These are phyloP conservation scores for Ophiostoma fasciatum DNA, from an alignment of 2,329 filamentous ascomycete genomes.

Conservation along the genomic window DNA sequence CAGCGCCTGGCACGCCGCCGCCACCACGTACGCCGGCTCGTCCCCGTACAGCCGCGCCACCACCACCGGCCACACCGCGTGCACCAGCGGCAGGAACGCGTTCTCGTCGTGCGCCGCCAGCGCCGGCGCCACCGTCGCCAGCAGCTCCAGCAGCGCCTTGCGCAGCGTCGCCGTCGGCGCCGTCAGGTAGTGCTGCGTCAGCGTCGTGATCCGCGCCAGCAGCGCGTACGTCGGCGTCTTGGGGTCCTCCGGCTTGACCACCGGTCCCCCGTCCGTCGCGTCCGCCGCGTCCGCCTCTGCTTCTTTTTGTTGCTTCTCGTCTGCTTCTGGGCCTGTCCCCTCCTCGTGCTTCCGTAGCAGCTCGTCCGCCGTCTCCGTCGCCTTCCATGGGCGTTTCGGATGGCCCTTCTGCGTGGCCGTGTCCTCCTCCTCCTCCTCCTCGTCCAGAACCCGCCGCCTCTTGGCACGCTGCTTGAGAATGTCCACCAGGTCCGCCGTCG, in stretches of 20 bases:
- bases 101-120: constrained; percentile 64
- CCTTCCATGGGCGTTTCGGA: constrained; percentile 22
- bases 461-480: constrained; percentile 12
- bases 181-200: constrained; percentile 83
- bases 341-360: constrained; percentile 6
- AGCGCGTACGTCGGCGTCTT: constrained; percentile 67
- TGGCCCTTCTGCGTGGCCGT: constrained; percentile 19
- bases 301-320: constrained; percentile 19
- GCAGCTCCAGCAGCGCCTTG: constrained; percentile 60
- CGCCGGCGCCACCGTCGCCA: constrained; percentile 56
- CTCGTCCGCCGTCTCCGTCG: constrained; percentile 16
- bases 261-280: constrained; percentile 15
- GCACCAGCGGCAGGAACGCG: constrained; percentile 74
- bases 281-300: constrained; percentile 14
- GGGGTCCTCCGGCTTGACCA: constrained; percentile 28
- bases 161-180: constrained; percentile 69
- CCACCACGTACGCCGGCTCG: constrained; percentile 53
- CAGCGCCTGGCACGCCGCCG: constrained; percentile 56
- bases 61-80: constrained; percentile 80
- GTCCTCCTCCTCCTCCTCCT: constrained; percentile 10
- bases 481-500: constrained; percentile 4
- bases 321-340: no score
- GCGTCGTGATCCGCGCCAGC: constrained; percentile 62
- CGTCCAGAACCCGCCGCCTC: constrained; percentile 13
- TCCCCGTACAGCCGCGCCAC: constrained; percentile 49